These are phyloP conservation scores for Nothophoma quercina DNA, from an alignment of 2,329 filamentous ascomycete species.

Conservation along the genomic window DNA sequence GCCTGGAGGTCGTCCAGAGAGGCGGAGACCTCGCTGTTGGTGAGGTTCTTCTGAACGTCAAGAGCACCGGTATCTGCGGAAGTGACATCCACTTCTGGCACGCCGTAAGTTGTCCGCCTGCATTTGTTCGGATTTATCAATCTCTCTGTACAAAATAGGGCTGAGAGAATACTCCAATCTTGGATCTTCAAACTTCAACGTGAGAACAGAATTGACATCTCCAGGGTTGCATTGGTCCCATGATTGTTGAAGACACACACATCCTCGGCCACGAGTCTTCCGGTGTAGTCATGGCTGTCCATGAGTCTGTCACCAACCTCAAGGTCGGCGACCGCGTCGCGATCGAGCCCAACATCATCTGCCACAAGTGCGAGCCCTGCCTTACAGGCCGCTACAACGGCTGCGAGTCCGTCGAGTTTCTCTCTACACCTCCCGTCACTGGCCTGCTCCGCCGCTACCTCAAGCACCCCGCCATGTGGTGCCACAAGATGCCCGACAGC, in stretches of 20 bases:
- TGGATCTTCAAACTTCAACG: background rate
- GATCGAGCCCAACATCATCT: slow-evolving; percentile 93
- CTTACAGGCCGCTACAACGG: slow-evolving; percentile 94
- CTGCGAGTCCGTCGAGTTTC: slow-evolving; percentile 84
- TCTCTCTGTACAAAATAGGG: too few relatives aligned
- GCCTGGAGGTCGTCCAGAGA: slow-evolving; percentile 74
- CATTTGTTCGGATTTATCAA: too few relatives aligned
- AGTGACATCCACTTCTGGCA: slow-evolving; percentile 98
- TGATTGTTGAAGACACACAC: slow-evolving; percentile 89
- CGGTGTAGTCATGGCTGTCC: slow-evolving; percentile 79
- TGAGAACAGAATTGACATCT: slow-evolving; percentile 7
- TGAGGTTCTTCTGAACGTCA: slow-evolving; percentile 86
- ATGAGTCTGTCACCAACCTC: slow-evolving; percentile 79
- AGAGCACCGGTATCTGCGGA: slow-evolving; percentile 97
- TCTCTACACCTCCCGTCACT: slow-evolving; percentile 87
- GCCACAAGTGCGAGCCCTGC: slow-evolving; percentile 88
- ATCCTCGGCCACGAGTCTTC: slow-evolving; percentile 95
- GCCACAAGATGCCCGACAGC: slow-evolving; percentile 86
- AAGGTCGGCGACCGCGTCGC: slow-evolving; percentile 74
- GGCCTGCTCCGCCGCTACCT: slow-evolving; percentile 91
- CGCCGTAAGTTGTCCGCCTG: slow-evolving; percentile 59
- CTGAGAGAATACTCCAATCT: too few relatives aligned
- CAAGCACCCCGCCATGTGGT: slow-evolving; percentile 93
- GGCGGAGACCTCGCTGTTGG: slow-evolving; percentile 76
- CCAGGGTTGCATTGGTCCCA: slow-evolving; percentile 83